phyloP scores from a whole-genome alignment of 306 rosid species.

The Glycine soja region DNA sequence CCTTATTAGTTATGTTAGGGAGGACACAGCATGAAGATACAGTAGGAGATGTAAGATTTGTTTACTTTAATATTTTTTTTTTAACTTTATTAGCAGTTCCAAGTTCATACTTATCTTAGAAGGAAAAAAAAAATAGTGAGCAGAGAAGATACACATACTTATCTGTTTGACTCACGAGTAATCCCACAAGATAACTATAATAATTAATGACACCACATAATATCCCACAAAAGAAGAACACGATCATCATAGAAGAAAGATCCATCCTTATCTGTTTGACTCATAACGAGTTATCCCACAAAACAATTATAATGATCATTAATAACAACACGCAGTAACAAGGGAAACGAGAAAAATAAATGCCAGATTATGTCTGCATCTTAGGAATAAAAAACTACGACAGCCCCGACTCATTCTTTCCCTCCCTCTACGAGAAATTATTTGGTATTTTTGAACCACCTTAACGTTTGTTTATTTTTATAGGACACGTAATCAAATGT shows the following conservation, averaged over 20 bases:
- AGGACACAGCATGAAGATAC: conserved; percentile 2
- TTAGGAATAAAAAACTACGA: neutral
- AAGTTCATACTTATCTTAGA: conserved; percentile 32
- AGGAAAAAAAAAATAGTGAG: neutral
- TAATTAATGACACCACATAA: conserved; percentile 5
- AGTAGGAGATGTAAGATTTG: conserved; percentile 22
- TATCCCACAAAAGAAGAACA: neutral
- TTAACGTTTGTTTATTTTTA: too few species aligned
- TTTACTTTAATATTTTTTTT: neutral
- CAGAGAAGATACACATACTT: neutral
- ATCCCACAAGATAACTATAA: conserved; percentile 5
- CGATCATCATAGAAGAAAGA: neutral
- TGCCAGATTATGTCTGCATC: neutral
- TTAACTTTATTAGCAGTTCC: conserved; percentile 12
- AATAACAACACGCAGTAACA: neutral
- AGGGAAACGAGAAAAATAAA: neutral
- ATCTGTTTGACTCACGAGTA: conserved; percentile 2
- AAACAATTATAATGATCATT: conserved; percentile 12
- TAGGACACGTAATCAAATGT: too few species aligned
- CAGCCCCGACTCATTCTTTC: too few species aligned
- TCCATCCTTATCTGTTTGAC: conserved; percentile 41
- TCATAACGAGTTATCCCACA: conserved; percentile 10
- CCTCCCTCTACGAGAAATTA: too few species aligned
- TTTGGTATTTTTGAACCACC: too few species aligned
- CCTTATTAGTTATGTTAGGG: neutral